phyloP scores from a whole-genome alignment of 495 filamentous ascomycete genomes.

The Tuber melanosporum region DNA sequence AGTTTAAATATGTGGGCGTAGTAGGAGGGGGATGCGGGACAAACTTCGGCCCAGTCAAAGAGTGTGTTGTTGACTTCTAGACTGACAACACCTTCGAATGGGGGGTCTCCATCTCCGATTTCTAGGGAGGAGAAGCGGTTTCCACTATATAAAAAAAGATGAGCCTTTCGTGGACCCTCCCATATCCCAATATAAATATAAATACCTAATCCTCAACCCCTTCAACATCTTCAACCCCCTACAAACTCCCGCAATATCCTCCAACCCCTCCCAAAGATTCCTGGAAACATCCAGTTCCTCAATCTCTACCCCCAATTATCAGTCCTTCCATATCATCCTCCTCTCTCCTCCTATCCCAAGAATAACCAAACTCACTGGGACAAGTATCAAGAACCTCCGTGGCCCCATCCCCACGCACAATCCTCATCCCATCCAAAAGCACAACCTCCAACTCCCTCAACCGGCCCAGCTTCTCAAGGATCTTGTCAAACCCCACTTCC shows the following conservation, averaged over 20 bases:
- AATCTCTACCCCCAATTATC: slow-evolving; percentile 51
- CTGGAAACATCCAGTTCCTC: slow-evolving; percentile 78
- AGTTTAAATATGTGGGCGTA: slow-evolving; percentile 7
- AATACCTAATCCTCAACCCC: slow-evolving; percentile 64
- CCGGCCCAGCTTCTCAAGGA: slow-evolving; percentile 67
- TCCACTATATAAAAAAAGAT: slow-evolving; percentile 49
- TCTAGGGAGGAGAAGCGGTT: slow-evolving; percentile 61
- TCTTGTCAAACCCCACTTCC: slow-evolving; percentile 95
- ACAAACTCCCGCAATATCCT: slow-evolving; percentile 63
- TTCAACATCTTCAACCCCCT: slow-evolving; percentile 55
- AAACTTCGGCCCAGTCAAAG: slow-evolving; percentile 64
- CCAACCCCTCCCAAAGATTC: slow-evolving; percentile 66
- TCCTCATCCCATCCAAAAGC: slow-evolving; percentile 66
- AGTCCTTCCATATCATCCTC: not conserved
- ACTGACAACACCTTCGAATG: slow-evolving; percentile 56
- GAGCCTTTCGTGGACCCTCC: slow-evolving; percentile 8
- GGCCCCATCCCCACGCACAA: slow-evolving; percentile 49
- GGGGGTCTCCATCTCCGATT: slow-evolving; percentile 28
- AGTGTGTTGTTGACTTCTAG: slow-evolving; percentile 69
- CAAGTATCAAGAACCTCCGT: slow-evolving; percentile 48
- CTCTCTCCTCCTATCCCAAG: not conserved
- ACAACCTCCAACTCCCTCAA: slow-evolving; percentile 72
- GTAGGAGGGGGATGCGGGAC: slow-evolving; percentile 38
- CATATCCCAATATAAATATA: not conserved
- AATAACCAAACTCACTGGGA: slow-evolving; percentile 43